Evolutionary conservation across 768 basidiomycete species (phyloP), one percentile per base, ranked within the genome.

Genomic region (Leccinum imitatum): DNA sequence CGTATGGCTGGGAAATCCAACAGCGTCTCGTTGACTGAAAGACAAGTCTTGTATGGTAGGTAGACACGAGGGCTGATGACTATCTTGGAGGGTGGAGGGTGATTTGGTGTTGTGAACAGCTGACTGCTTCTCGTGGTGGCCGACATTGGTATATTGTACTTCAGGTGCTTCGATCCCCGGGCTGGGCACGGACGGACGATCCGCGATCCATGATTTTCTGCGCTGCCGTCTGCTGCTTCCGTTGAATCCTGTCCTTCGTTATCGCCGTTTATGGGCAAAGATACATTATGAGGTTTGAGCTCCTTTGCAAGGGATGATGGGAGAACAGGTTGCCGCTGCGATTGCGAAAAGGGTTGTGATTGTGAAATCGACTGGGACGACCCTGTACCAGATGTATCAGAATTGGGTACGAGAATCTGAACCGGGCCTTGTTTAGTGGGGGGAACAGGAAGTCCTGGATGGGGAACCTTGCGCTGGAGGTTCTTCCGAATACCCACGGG

Each of bases 391-490:
- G 82, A 85, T 1, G 79, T 77, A 63, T 87, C 84, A 10, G 84
- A 84, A 65, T 84, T 81, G 4, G 84, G 83, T 8, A 78, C 84
- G 23, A 86, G 68, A n/a, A 86, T 75, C 17, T 74, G 76, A 31
- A 69, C 75, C 6, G 78, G 73, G 23, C 76, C 79, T 55, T 70
- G 63, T 37, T 69, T 69, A 47, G 65, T 62, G 60, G 53, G 54
- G 23, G 78, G 74, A 59, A 71, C 74, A 4, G 71, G 69, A 23
- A 66, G 54, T 51, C 65, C 63, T 8, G 84, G 81, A 7, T 76
- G 77, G 51, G 80, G 79, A 30, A 85, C 79, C 67, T 78, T 83
- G 47, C 83, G 80, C 33, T 72, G 70, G 5, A 79, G 69, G 37
- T 63, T 67, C 47, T 61, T 68, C 41, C 71, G 72, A 30, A 68